These are phyloP conservation scores for Citrus unshiu DNA, from an alignment of 345 rosid species.

Conservation along the genomic window DNA sequence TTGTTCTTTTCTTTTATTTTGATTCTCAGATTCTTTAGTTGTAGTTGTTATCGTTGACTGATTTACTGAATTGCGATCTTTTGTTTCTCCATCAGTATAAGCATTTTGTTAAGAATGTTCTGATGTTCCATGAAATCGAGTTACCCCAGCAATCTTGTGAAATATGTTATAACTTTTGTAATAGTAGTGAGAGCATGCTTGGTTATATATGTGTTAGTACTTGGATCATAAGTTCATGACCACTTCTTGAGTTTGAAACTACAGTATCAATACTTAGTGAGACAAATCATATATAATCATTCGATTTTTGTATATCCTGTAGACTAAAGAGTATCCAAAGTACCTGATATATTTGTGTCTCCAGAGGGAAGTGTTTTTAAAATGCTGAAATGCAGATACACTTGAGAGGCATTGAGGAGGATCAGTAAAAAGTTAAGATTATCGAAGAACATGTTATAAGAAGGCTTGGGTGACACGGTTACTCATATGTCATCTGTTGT, in stretches of 20 bases:
- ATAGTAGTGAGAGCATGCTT: neutral
- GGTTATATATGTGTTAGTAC: neutral
- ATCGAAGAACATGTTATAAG: neutral
- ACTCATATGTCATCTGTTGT: neutral
- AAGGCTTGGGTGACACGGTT: neutral
- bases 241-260: neutral
- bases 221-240: neutral
- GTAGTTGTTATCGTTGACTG: neutral
- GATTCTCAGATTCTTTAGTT: no score
- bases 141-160: neutral
- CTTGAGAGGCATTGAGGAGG: neutral
- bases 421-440: neutral
- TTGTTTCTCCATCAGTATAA: neutral
- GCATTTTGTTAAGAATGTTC: neutral
- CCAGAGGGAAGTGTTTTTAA: neutral
- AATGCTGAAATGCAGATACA: neutral
- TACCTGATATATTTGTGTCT: neutral
- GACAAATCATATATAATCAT: neutral
- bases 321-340: neutral
- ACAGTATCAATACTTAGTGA: neutral
- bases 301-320: neutral
- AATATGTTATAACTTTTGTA: neutral
- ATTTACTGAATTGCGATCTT: neutral
- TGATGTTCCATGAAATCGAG: neutral
- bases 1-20: constrained; percentile 8